phyloP scores from a whole-genome alignment of 805 yeast genomes.

The Tetrapisispora iriomotensis region DNA sequence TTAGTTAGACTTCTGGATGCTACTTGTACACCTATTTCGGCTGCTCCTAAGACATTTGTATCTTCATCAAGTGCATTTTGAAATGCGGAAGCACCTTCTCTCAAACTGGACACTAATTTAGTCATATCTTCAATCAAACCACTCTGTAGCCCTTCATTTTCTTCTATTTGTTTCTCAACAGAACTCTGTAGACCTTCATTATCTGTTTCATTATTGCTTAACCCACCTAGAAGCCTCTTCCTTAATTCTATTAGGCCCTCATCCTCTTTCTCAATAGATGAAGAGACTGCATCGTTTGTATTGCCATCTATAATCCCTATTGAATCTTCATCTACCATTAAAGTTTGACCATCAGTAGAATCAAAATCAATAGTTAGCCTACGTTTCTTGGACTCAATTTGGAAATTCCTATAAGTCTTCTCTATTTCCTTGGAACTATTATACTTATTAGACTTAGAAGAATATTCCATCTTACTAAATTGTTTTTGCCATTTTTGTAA shows the following conservation, averaged over 20 bases:
- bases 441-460: conserved; percentile 6
- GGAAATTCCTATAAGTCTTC: conserved; percentile 11
- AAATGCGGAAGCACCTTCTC: conserved; percentile 34
- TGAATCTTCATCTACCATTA: conserved; percentile 9
- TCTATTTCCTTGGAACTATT: conserved; percentile 5
- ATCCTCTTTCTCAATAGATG: conserved; percentile 10
- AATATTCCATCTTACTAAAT: conserved; percentile 8
- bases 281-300: background rate
- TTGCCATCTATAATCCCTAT: background rate
- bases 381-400: conserved; percentile 12
- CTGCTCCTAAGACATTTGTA: conserved; percentile 31
- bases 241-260: conserved; percentile 28
- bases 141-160: conserved; percentile 32
- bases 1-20: conserved; percentile 30
- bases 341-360: conserved; percentile 3
- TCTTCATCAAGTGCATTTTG: conserved; percentile 33
- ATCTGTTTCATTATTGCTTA: conserved; percentile 2
- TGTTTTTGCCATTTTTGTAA: conserved; percentile 7
- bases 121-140: conserved; percentile 32
- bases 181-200: conserved; percentile 5
- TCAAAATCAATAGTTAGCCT: conserved; percentile 28
- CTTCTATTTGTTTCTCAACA: conserved; percentile 29
- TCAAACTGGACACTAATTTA: conserved; percentile 30
- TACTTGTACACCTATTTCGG: conserved; percentile 33
- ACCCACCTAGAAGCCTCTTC: conserved; percentile 24